Evolutionary conservation across 352 stramenopile genomes (phyloP), one percentile per base, ranked within the genome.

Genomic region (Phytophthora litchii): DNA sequence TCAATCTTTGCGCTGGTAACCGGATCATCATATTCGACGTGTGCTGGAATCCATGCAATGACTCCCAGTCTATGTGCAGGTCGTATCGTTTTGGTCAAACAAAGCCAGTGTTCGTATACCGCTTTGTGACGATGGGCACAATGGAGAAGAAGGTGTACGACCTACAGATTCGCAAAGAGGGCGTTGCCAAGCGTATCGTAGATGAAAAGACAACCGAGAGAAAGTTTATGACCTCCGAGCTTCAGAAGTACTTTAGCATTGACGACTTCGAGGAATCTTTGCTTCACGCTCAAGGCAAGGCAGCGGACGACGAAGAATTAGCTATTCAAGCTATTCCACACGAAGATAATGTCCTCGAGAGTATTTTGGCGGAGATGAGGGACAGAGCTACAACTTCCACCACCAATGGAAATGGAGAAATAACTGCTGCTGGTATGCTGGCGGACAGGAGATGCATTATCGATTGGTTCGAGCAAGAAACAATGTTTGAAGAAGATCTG

Each of bases 91-190:
- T 97, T 65, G 92, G 92, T 1, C 93, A 98, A 58, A 86, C 72
- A 0, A 97, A 97, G 54, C 77, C 83, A 8, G 92, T 98, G 13
- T 97, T 91, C 57, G 91, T 98, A 3, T 98, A 98, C 48, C 85
- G 91, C 0, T 92, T 98, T 19, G 91, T 98, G 41, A 86, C 89
- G 12, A 88, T 81, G 23, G 90, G 88, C 1, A 98, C 93, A 7
- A 96, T 98, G 74, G 93, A 98, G 70, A 95, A 97, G 58, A 96
- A 96, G 46, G 89, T 97, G 14, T 96, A 96, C 50, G 85, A 96
- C 58, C 65, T 95, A 21, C 90, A 97, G 56, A 95, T 95, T 54
- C 83, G 81, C 23, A 97, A 97, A 64, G 86, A 95, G 56, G 88
- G 82, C 13, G 84, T 97, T 2, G 83, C 86, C 1, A 96, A 95